Conservation (phyloP, 2,329 filamentous ascomycete species). For the Pseudocercospora cruenta region DNA sequence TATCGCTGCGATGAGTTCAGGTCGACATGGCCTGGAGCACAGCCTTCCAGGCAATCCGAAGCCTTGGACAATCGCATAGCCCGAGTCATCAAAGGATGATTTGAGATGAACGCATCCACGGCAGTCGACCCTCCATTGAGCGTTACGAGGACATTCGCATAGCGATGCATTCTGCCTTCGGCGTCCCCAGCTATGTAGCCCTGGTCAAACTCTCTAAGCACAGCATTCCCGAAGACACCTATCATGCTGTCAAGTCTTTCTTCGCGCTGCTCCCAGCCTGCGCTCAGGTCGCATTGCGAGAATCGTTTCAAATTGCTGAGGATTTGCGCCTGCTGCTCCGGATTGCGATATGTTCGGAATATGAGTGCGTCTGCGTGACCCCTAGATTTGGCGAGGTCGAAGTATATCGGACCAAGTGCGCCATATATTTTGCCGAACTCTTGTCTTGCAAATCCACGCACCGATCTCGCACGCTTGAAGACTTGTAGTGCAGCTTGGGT, state of each 20-base stretch:
- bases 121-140: constrained; percentile 80
- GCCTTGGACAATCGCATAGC: constrained; percentile 72
- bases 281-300: constrained; percentile 75
- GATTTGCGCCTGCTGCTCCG: constrained; percentile 88
- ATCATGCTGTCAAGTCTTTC: constrained; percentile 75
- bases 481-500: constrained; percentile 68
- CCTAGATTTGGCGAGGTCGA: constrained; percentile 72
- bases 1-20: constrained; percentile 81
- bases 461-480: constrained; percentile 72
- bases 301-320: constrained; percentile 80
- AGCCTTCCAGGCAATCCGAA: constrained; percentile 77
- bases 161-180: constrained; percentile 84
- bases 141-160: constrained; percentile 80
- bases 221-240: constrained; percentile 85
- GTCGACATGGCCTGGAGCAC: constrained; percentile 67
- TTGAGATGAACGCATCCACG: constrained; percentile 80
- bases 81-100: constrained; percentile 80
- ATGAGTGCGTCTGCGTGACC: constrained; percentile 79
- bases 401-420: constrained; percentile 86
- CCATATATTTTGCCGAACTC: constrained; percentile 91
- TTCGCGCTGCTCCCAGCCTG: constrained; percentile 72
- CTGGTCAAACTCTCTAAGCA: constrained; percentile 87
- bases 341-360: constrained; percentile 84
- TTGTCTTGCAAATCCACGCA: constrained; percentile 80
- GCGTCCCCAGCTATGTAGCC: constrained; percentile 88